Percentiles rank a stretch among this genome's conserved stretches.
These are phyloP conservation scores for Jacaranda copaia DNA, from an alignment of 257 asterid genomes.

Conservation along the genomic window DNA sequence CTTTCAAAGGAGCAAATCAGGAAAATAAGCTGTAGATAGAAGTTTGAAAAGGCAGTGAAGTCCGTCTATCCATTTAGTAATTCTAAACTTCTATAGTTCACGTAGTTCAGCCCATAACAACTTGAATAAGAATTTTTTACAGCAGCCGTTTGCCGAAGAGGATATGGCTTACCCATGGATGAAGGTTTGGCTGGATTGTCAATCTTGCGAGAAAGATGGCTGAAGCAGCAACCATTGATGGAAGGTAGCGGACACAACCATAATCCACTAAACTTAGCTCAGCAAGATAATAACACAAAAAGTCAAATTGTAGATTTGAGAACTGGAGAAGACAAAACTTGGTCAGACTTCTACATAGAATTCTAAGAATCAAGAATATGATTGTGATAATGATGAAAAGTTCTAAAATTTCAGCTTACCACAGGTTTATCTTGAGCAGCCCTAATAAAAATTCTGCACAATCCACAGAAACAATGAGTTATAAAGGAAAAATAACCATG, in stretches of 20 bases:
- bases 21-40: not conserved
- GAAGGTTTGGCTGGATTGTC: conserved; percentile 54
- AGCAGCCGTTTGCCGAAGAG: conserved; percentile 8
- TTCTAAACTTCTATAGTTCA: not conserved
- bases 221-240: conserved; percentile 88
- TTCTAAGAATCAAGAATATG: conserved; percentile 20
- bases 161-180: conserved; percentile 78
- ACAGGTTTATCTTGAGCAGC: conserved; percentile 61
- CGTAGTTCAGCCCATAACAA: not conserved
- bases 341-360: conserved; percentile 32
- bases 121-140: not conserved
- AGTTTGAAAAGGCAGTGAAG: too few species aligned
- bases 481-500: not conserved
- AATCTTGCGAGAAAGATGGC: conserved; percentile 76
- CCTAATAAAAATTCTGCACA: conserved; percentile 68
- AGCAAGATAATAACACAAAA: conserved; percentile 68
- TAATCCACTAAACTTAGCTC: conserved; percentile 84
- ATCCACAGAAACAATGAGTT: conserved; percentile 31
- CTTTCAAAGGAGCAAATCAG: conserved; percentile 9
- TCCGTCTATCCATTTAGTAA: not conserved
- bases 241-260: conserved; percentile 66
- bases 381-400: not conserved
- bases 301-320: conserved; percentile 56
- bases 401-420: conserved; percentile 46
- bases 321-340: conserved; percentile 52